Base-by-base conservation (phyloP, 257 asterid species). In the Ilex aquifolium region DNA sequence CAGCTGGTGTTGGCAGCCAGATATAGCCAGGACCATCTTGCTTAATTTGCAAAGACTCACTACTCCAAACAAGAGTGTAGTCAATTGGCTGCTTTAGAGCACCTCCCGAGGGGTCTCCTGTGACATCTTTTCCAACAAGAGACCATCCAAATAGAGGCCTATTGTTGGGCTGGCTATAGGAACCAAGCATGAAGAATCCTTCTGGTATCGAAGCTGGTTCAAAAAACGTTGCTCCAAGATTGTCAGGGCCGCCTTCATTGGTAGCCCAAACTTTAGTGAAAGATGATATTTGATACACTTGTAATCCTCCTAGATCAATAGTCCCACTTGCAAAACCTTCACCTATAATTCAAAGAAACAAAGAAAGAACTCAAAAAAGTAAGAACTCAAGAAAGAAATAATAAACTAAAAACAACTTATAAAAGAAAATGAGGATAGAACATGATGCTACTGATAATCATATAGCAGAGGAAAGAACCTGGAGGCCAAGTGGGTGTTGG, bases 241-340 rank as follows among this genome's bases (percentile, higher is more conserved):
- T 54, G 15, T 63, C 40, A 3, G 74, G 74, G 32, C 82, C 82
- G 4, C 82, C 79, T 66, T 73, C 74, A 63, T 51, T 44, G 42
- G 50, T 27, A 44, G 67, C 62, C 76, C 76, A 69, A 10, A 77
- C 58, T 70, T 77, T 73, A 11, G 52, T 69, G n/a, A 77, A 66
- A 6, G 69, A 30, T 44, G 64, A 10, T 32, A 73, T 55, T 63
- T 77, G 74, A 27, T 64, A 56, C 57, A 77, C 79, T 17, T 62
- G 56, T 10, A 77, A 69, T 9, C 78, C 82, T 54, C 79, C 82
- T n/a, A 77, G 70, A 66, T 77, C 74, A 73, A 77, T 66, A 7
- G 27, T 53, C 39, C 76, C 79, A 42, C 51, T 69, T 16, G 57
- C 71, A 57, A 77, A 77, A 21, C 74, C 70, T 14, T 57, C 68